These are phyloP conservation scores for Plantago ovata DNA, from an alignment of 257 asterid species.

Conservation along the genomic window DNA sequence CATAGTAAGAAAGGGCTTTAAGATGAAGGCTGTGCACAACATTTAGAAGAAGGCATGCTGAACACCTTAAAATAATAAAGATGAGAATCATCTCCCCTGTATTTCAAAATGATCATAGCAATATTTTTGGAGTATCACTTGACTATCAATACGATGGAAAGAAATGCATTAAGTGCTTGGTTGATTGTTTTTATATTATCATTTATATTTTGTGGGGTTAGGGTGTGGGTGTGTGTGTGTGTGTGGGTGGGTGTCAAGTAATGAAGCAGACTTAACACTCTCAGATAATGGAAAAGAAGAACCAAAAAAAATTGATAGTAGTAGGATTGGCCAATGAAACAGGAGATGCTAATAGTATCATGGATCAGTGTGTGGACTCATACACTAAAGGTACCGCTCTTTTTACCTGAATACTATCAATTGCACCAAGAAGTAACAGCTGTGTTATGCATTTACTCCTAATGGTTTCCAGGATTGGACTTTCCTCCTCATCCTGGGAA, in stretches of 20 bases:
- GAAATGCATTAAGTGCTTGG: no score
- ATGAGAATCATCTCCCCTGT: no score
- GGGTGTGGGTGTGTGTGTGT: no score
- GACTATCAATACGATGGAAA: no score
- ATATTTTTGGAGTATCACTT: no score
- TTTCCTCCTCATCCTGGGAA: conserved; percentile 72
- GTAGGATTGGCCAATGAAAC: conserved; percentile 16
- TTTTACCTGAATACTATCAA: conserved; percentile 90
- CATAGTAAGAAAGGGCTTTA: background rate
- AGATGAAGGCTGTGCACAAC: no score
- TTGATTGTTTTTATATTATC: no score
- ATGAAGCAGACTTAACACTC: background rate
- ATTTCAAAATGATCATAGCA: no score
- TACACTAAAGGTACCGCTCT: conserved; percentile 18
- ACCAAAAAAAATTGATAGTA: background rate
- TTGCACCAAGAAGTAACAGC: conserved; percentile 82
- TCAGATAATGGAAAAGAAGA: conserved; percentile 3
- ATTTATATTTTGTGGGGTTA: no score
- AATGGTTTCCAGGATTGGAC: conserved; percentile 62
- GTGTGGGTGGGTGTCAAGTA: no score
- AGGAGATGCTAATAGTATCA: background rate
- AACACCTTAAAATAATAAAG: no score
- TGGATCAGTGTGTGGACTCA: conserved; percentile 15
- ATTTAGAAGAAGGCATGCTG: no score
- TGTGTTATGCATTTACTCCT: conserved; percentile 98